phyloP scores from a whole-genome alignment of 2,329 filamentous ascomycete species.

The Verticillium zaregamsianum region DNA sequence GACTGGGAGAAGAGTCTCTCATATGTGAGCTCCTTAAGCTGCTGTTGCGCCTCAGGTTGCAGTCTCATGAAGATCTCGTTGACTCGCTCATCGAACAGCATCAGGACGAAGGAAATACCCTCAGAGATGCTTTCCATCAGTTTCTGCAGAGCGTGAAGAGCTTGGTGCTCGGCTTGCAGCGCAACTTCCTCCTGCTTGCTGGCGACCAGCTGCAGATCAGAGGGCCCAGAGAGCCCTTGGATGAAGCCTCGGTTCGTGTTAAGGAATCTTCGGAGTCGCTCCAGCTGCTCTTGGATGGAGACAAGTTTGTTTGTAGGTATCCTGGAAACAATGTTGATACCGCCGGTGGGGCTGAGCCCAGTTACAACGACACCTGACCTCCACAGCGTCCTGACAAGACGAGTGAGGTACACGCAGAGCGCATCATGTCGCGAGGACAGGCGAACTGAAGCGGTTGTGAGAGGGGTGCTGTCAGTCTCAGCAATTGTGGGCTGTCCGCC shows the following conservation, averaged over 20 bases:
- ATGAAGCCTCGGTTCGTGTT: conserved; percentile 86
- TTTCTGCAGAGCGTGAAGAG: conserved; percentile 78
- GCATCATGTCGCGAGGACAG: conserved; percentile 89
- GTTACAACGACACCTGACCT: conserved; percentile 67
- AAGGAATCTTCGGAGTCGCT: conserved; percentile 76
- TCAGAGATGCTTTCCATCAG: conserved; percentile 90
- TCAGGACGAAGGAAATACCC: conserved; percentile 91
- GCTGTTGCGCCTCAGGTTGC: conserved; percentile 63
- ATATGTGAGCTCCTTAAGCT: conserved; percentile 75
- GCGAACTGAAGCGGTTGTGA: conserved; percentile 75
- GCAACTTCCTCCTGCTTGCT: conserved; percentile 89
- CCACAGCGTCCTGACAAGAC: conserved; percentile 88
- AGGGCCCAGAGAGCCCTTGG: conserved; percentile 87
- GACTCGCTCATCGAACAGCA: conserved; percentile 90
- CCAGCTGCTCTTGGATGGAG: conserved; percentile 74
- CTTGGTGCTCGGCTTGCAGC: conserved; percentile 89
- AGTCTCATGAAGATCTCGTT: conserved; percentile 80
- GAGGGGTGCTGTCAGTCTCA: conserved; percentile 67
- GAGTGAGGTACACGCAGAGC: conserved; percentile 79
- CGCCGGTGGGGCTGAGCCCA: conserved; percentile 48
- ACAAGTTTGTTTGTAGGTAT: conserved; percentile 66
- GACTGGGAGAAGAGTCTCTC: conserved; percentile 79
- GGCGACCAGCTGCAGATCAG: conserved; percentile 71
- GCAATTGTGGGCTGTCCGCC: conserved; percentile 83
- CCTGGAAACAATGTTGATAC: conserved; percentile 61